Conservation (phyloP, 345 rosid genomes). For the Citrus hindsii region DNA sequence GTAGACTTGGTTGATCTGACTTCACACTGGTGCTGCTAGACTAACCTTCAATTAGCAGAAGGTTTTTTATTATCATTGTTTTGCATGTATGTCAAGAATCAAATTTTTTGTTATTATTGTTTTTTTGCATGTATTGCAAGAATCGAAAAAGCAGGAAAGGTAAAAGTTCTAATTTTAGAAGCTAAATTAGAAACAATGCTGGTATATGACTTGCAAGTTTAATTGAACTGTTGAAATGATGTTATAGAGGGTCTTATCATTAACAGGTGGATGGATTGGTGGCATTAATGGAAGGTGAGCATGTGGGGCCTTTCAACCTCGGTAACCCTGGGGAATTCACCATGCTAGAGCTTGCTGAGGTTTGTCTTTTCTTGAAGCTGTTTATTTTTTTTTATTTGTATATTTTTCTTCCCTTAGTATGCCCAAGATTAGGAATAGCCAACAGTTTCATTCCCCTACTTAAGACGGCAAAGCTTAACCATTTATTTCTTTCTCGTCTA, state of each 20-base stretch:
- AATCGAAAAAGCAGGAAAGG: neutral
- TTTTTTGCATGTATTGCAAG: neutral
- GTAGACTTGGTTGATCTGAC: neutral
- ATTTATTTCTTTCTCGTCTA: conserved; percentile 4
- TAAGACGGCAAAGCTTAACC: neutral
- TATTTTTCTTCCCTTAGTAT: neutral
- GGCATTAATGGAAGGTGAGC: conserved; percentile 91
- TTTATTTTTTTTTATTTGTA: neutral
- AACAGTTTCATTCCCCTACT: neutral
- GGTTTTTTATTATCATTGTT: neutral
- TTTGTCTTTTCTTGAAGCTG: conserved; percentile 27
- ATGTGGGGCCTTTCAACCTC: conserved; percentile 90
- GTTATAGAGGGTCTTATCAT: neutral
- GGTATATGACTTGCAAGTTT: neutral
- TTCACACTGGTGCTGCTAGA: neutral
- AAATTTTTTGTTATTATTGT: neutral
- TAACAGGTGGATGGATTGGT: conserved; percentile 86
- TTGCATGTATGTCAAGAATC: neutral
- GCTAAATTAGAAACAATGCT: neutral
- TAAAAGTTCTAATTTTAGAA: neutral
- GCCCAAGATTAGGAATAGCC: neutral
- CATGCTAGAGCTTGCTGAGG: conserved; percentile 98
- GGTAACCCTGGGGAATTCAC: conserved; percentile 99
- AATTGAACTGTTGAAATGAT: neutral
- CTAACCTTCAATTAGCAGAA: neutral